phyloP scores from a whole-genome alignment of 305 asterid species.

The Galium porrigens region DNA sequence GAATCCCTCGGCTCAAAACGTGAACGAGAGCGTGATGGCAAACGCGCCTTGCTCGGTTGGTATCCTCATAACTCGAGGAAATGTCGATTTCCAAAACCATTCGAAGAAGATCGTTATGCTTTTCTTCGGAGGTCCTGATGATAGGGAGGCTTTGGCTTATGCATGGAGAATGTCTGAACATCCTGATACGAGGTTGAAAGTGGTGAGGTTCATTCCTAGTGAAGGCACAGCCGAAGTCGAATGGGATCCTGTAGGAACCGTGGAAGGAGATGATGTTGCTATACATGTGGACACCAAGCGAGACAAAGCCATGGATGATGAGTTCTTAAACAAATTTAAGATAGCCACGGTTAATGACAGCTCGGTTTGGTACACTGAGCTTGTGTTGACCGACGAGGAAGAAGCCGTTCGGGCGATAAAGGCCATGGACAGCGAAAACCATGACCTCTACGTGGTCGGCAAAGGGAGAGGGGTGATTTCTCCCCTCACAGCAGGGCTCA shows the following conservation, averaged over 20 bases:
- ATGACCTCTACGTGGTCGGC: slow-evolving; percentile 67
- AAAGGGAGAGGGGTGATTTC: slow-evolving; percentile 53
- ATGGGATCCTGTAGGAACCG: slow-evolving; percentile 14
- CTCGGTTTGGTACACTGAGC: slow-evolving; percentile 33
- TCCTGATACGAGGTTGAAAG: slow-evolving; percentile 33
- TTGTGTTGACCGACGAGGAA: slow-evolving; percentile 65
- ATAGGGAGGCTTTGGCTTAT: slow-evolving; percentile 66
- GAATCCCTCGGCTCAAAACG: slow-evolving; percentile 41
- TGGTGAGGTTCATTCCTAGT: slow-evolving; percentile 50
- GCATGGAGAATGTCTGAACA: slow-evolving; percentile 69
- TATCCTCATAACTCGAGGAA: slow-evolving; percentile 48
- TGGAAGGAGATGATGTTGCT: slow-evolving; percentile 26
- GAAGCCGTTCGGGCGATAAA: slow-evolving; percentile 64
- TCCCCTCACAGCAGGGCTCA: slow-evolving; percentile 57
- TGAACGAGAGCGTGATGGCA: slow-evolving; percentile 58
- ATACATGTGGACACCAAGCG: slow-evolving; percentile 36
- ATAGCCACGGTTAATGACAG: slow-evolving; percentile 27
- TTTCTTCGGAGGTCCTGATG: slow-evolving; percentile 84
- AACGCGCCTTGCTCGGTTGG: slow-evolving; percentile 83
- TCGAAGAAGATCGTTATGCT: slow-evolving; percentile 40
- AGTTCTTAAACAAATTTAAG: slow-evolving; percentile 44
- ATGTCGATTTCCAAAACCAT: slow-evolving; percentile 23
- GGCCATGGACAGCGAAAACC: slow-evolving; percentile 48
- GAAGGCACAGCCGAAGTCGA: slow-evolving; percentile 16
- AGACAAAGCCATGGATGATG: slow-evolving; percentile 55